A percentile compares a stretch with the other conserved stretches of the same genome.
phyloP scores from a whole-genome alignment of 225 moss, liverwort and hornwort species.

The Asterella californica region DNA sequence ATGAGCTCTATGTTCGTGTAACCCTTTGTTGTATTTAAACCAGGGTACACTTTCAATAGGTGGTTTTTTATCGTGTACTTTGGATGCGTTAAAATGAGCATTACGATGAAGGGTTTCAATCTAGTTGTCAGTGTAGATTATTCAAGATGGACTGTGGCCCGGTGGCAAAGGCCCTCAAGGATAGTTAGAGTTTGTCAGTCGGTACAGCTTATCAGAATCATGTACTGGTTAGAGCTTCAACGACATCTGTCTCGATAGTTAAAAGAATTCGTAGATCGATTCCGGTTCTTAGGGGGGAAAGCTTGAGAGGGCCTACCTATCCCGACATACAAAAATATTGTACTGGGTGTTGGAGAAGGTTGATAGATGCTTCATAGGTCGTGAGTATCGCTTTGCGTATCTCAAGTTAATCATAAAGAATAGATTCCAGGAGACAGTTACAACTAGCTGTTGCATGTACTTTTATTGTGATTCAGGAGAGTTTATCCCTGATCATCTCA shows the following conservation, averaged over 20 bases:
- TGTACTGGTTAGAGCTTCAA: neutral
- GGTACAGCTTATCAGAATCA: neutral
- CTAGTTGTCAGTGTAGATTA: neutral
- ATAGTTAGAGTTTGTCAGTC: neutral
- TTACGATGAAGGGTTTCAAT: neutral
- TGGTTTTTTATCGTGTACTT: neutral
- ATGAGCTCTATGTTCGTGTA: neutral
- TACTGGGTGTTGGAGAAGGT: neutral
- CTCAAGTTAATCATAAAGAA: neutral
- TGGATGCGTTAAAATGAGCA: neutral
- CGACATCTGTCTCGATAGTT: neutral
- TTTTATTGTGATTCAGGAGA: neutral
- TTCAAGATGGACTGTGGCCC: neutral
- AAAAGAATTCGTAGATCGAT: too few species aligned
- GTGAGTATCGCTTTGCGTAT: neutral
- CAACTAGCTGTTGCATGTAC: slow-evolving; percentile 9
- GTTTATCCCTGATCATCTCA: slow-evolving; percentile 10
- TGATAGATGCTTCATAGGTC: neutral
- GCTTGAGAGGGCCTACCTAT: too few species aligned
- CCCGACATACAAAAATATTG: too few species aligned
- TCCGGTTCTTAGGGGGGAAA: too few species aligned
- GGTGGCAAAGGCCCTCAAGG: neutral
- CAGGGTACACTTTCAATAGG: neutral
- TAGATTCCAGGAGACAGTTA: neutral
- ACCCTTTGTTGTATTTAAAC: neutral